Percentiles rank a stretch among this genome's conserved stretches.
Conservation (phyloP, 495 filamentous ascomycete species). For the Annulohypoxylon stygium region DNA sequence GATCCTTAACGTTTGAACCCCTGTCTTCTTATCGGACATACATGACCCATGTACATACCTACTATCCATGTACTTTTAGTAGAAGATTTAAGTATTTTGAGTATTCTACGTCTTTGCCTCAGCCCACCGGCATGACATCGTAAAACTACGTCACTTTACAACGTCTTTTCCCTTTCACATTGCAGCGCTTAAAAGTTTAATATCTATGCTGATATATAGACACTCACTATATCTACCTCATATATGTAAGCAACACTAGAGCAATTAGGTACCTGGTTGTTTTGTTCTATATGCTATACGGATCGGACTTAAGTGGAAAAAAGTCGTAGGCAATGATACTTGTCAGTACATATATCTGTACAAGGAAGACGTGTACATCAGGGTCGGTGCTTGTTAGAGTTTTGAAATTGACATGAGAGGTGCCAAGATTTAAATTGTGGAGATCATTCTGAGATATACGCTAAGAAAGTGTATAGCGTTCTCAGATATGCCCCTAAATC, state of each 20-base stretch:
- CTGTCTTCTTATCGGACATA: background rate
- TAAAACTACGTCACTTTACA: background rate
- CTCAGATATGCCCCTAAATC: conserved; percentile 51
- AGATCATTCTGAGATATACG: conserved; percentile 36
- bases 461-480: conserved; percentile 33
- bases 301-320: background rate
- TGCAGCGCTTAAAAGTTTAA: no score
- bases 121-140: conserved; percentile 1
- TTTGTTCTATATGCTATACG: no score
- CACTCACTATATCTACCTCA: no score
- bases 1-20: conserved; percentile 17
- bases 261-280: no score
- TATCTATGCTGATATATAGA: no score
- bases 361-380: conserved; percentile 30
- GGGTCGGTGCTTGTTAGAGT: conserved; percentile 35
- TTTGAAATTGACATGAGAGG: conserved; percentile 45
- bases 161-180: background rate
- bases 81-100: background rate
- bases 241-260: no score
- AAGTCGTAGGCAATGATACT: no score
- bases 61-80: background rate
- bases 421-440: conserved; percentile 39
- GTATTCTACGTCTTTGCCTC: conserved; percentile 5
- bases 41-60: no score
- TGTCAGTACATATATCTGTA: background rate